These are phyloP conservation scores for Amaranthus tricolor DNA, from an alignment of 179 eudicot species.

Conservation along the genomic window DNA sequence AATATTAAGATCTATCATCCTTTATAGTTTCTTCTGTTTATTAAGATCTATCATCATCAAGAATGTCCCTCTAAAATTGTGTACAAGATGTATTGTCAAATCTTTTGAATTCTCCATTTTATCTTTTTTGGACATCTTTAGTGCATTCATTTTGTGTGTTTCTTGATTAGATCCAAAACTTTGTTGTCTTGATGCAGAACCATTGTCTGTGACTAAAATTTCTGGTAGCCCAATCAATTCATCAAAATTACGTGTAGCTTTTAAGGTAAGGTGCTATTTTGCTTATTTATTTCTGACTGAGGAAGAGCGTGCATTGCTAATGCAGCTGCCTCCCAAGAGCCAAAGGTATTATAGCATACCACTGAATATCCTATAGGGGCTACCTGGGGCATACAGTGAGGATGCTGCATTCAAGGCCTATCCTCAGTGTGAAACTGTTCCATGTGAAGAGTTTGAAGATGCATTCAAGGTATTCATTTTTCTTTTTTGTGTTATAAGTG, in stretches of 20 bases:
- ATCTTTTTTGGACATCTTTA: too few relatives aligned
- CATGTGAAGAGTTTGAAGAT: conserved; percentile 84
- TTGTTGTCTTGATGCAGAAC: conserved; percentile 42
- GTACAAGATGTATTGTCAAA: too few relatives aligned
- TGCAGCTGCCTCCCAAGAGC: neutral
- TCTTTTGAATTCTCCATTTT: too few relatives aligned
- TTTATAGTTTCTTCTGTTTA: too few relatives aligned
- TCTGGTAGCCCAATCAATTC: conserved; percentile 41
- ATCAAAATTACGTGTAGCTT: conserved; percentile 75
- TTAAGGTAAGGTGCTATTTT: conserved; percentile 47
- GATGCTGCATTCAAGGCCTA: conserved; percentile 78
- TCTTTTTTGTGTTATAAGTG: neutral
- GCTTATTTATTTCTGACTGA: conserved; percentile 4
- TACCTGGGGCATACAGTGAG: conserved; percentile 88
- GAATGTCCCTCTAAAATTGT: too few relatives aligned
- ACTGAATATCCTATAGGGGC: conserved; percentile 44
- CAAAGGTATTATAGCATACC: neutral
- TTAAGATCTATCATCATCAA: too few relatives aligned
- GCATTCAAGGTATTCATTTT: conserved; percentile 50
- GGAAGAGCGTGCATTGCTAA: conserved; percentile 2
- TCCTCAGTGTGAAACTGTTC: conserved; percentile 74
- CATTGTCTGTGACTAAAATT: conserved; percentile 61
- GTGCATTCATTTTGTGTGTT: too few relatives aligned
- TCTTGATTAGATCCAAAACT: too few relatives aligned
- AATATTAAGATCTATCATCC: too few relatives aligned